Evolutionary conservation across 2,329 filamentous ascomycete genomes (phyloP).

Genomic region (Colletotrichum karsti): DNA sequence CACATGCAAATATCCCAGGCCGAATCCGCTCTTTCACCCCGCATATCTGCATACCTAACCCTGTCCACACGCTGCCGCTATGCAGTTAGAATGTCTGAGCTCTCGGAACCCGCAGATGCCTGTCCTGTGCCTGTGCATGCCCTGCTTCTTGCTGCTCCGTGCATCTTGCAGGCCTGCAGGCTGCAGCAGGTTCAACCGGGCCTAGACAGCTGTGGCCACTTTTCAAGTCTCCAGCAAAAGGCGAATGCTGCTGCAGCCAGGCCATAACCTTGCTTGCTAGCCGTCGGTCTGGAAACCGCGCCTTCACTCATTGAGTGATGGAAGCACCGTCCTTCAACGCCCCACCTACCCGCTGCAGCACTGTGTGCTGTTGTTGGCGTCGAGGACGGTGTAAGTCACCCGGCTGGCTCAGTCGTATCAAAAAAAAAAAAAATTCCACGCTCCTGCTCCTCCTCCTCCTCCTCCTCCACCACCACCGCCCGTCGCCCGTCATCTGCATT

Average conservation of each 20-base stretch:
- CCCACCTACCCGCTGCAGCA: slow-evolving; percentile 5
- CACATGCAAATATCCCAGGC: slow-evolving; percentile 16
- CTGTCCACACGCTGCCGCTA: neutral
- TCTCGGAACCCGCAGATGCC: neutral
- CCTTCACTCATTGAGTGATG: too few species aligned
- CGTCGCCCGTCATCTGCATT: slow-evolving; percentile 26
- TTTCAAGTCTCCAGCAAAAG: too few species aligned
- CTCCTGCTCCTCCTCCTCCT: neutral
- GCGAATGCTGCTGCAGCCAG: slow-evolving; percentile 4
- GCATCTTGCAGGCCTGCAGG: neutral
- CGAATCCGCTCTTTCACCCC: neutral
- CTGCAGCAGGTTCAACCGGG: neutral
- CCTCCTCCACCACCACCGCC: neutral
- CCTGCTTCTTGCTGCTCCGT: slow-evolving; percentile 23
- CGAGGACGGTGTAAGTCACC: slow-evolving; percentile 26
- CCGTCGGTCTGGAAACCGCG: slow-evolving; percentile 28
- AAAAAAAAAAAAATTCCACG: neutral
- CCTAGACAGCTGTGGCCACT: too few species aligned
- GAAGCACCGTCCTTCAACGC: too few species aligned
- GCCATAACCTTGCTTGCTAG: slow-evolving; percentile 6
- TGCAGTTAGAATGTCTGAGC: neutral
- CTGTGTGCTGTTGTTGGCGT: slow-evolving; percentile 12
- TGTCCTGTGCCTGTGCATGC: slow-evolving; percentile 12
- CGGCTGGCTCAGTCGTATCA: slow-evolving; percentile 7
- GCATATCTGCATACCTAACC: slow-evolving; percentile 7